A percentile compares a stretch with the other conserved stretches of the same genome.
phyloP scores from a whole-genome alignment of 192 early-diverging fungal genomes.

The Spizellomyces sp. region DNA sequence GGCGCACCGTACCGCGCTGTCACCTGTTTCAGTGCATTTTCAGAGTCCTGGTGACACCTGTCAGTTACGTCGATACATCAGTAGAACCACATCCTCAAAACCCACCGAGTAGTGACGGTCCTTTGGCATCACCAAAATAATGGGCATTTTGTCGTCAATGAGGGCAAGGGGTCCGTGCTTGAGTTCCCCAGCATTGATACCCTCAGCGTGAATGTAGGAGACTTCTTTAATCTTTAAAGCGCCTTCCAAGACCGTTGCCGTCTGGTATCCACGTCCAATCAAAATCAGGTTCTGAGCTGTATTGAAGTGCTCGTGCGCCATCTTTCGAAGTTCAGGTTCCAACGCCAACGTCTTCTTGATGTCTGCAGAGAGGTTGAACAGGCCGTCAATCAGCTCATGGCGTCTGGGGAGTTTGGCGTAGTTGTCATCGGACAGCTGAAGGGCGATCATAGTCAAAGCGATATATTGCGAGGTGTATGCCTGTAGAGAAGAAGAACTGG shows the following conservation, averaged over 20 bases:
- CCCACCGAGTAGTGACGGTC: constrained; percentile 87
- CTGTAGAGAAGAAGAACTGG: constrained; percentile 24
- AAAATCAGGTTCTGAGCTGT: constrained; percentile 52
- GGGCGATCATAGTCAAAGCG: constrained; percentile 60
- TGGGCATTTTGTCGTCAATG: constrained; percentile 61
- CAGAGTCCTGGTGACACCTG: constrained; percentile 54
- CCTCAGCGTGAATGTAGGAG: constrained; percentile 64
- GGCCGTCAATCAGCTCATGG: constrained; percentile 58
- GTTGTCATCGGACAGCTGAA: constrained; percentile 64
- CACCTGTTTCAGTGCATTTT: constrained; percentile 62
- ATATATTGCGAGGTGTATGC: constrained; percentile 68
- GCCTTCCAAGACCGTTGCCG: constrained; percentile 61
- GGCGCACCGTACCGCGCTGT: constrained; percentile 59
- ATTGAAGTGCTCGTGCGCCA: constrained; percentile 38
- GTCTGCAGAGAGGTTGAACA: constrained; percentile 50
- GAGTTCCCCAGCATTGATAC: constrained; percentile 64
- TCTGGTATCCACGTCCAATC: constrained; percentile 62
- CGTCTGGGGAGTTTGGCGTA: constrained; percentile 45
- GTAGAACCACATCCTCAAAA: constrained; percentile 6
- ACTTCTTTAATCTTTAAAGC: constrained; percentile 69
- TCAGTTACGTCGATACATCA: constrained; percentile 40
- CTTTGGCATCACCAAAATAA: constrained; percentile 96
- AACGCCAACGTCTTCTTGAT: constrained; percentile 57
- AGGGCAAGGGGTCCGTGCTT: constrained; percentile 66
- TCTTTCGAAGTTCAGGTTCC: constrained; percentile 50